A percentile compares a stretch with the other conserved stretches of the same genome.
Conservation (phyloP, 495 filamentous ascomycete species). For the Hypoxylon crocopeplum region DNA sequence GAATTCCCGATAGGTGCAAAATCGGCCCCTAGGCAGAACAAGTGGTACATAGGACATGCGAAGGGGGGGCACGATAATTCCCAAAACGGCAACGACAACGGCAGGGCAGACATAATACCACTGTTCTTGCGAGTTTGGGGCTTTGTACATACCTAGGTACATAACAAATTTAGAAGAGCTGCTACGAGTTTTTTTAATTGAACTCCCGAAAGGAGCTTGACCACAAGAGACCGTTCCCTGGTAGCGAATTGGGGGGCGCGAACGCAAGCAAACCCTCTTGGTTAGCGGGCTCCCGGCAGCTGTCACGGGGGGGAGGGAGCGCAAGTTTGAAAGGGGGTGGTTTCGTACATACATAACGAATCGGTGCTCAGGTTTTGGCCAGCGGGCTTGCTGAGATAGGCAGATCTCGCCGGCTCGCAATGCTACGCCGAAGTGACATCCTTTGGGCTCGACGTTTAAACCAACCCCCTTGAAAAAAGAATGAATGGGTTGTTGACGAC, state of each 20-base stretch:
- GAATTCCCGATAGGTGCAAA: conserved; percentile 28
- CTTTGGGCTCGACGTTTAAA: conserved; percentile 23
- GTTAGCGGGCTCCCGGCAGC: conserved; percentile 43
- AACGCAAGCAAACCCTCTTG: no score
- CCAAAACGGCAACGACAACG: conserved; percentile 32
- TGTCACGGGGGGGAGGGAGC: conserved; percentile 37
- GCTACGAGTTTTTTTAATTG: conserved; percentile 36
- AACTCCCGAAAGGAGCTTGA: conserved; percentile 40
- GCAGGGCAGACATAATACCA: neutral
- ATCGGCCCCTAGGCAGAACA: conserved; percentile 20
- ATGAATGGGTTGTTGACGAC: conserved; percentile 15
- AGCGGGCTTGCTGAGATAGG: conserved; percentile 37
- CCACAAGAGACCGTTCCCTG: conserved; percentile 29
- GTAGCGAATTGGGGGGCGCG: conserved; percentile 37
- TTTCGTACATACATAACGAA: no score
- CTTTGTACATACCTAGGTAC: no score
- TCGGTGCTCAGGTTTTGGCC: no score
- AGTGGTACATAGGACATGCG: neutral
- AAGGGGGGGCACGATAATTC: conserved; percentile 34
- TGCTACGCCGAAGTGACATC: conserved; percentile 34
- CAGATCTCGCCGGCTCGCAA: conserved; percentile 36
- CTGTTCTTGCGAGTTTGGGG: conserved; percentile 17
- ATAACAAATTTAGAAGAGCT: conserved; percentile 21
- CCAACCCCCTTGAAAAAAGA: conserved; percentile 29
- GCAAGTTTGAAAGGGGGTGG: no score